These are phyloP conservation scores for Crithidia brevicula DNA, from an alignment of 208 protist species.

Conservation along the genomic window DNA sequence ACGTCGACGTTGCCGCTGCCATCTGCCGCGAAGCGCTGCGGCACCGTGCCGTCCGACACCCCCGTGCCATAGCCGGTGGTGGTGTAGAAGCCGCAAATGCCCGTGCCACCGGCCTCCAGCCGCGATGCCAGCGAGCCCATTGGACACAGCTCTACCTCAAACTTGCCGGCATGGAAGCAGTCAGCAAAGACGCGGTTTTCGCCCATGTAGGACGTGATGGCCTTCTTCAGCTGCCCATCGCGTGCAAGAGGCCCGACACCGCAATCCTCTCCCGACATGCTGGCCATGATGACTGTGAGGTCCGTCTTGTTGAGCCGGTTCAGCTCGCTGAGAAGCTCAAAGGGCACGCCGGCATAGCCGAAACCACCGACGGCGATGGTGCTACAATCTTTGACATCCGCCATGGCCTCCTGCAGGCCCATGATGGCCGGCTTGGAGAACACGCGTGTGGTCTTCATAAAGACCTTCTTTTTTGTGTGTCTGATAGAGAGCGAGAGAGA, in stretches of 20 bases:
- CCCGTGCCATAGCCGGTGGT: conserved; percentile 91
- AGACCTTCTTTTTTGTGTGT: not conserved
- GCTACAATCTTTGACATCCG: conserved; percentile 43
- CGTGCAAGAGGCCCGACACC: conserved; percentile 90
- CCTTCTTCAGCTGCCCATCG: conserved; percentile 75
- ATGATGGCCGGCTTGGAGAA: conserved; percentile 37
- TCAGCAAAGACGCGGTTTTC: conserved; percentile 94
- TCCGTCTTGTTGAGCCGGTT: conserved; percentile 47
- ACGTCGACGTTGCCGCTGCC: conserved; percentile 69
- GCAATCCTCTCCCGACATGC: conserved; percentile 91
- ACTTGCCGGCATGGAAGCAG: conserved; percentile 90
- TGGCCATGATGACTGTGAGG: conserved; percentile 91
- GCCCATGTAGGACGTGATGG: conserved; percentile 93
- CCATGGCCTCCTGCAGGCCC: conserved; percentile 52
- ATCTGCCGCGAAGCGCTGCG: conserved; percentile 87
- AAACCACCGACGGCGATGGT: conserved; percentile 90
- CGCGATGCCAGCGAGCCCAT: conserved; percentile 95
- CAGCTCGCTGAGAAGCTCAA: conserved; percentile 87
- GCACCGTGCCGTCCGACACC: conserved; percentile 77
- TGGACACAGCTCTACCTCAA: conserved; percentile 95
- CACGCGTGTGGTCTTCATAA: conserved; percentile 9
- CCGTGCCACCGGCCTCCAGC: conserved; percentile 91
- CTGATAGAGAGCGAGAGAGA: too few species aligned
- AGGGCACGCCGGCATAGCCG: conserved; percentile 92
- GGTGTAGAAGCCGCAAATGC: conserved; percentile 96